Percentiles rank a stretch among this genome's conserved stretches.
Conservation (phyloP, 2,329 filamentous ascomycete species). For the Endoconidiophora laricicola region DNA sequence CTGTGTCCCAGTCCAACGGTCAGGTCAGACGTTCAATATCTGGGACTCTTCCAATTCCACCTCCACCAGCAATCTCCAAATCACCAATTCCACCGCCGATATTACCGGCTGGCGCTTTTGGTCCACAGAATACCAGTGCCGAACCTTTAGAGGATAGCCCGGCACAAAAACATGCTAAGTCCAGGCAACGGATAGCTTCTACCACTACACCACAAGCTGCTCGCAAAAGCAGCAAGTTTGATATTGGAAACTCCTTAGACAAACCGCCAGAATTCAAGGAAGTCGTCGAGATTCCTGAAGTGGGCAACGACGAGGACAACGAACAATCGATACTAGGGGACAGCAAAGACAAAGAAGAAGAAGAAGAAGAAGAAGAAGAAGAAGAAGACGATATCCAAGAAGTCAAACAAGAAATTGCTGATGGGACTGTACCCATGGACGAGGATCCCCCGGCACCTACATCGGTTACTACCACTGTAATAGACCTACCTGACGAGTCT, state of each 20-base stretch:
- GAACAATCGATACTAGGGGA: neutral
- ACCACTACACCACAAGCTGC: conserved; percentile 11
- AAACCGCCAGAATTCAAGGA: conserved; percentile 22
- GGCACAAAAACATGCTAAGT: conserved; percentile 2
- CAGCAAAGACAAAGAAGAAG: neutral
- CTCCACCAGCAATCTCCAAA: conserved; percentile 10
- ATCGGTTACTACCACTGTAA: too few species aligned
- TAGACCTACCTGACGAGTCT: too few species aligned
- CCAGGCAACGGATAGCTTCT: conserved; percentile 9
- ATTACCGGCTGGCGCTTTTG: neutral
- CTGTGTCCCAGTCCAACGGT: conserved; percentile 2
- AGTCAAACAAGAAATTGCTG: too few species aligned
- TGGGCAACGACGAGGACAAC: conserved; percentile 3
- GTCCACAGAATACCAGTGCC: neutral
- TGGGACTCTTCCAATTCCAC: conserved; percentile 12
- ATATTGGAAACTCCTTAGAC: conserved; percentile 32
- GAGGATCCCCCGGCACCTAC: too few species aligned
- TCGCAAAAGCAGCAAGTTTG: conserved; percentile 25
- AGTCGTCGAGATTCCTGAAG: conserved; percentile 20
- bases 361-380: neutral
- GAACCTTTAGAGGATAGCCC: neutral
- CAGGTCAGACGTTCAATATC: conserved; percentile 7
- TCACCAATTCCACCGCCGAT: neutral
- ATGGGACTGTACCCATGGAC: too few species aligned
- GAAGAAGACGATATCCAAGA: neutral